Percentiles rank a stretch among this genome's conserved stretches.
phyloP scores from a whole-genome alignment of 2,329 filamentous ascomycete genomes.

The Xylaria sp. region DNA sequence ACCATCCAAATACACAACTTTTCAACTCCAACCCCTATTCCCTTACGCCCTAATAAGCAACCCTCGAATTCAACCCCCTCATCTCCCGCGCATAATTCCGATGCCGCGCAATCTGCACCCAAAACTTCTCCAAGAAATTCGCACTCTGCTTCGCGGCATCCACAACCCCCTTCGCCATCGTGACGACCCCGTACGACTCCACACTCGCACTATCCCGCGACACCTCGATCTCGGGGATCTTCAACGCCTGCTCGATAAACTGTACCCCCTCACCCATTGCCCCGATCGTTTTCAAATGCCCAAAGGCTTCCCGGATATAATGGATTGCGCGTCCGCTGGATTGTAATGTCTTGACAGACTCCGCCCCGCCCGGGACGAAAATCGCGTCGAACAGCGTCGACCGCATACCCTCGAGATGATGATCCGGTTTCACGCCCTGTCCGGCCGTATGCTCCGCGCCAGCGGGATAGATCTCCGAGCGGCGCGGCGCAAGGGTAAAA shows the following conservation, averaged over 20 bases:
- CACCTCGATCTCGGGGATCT: constrained; percentile 38
- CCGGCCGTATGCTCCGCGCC: constrained; percentile 48
- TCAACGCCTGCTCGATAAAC: constrained; percentile 49
- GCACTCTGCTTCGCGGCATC: constrained; percentile 61
- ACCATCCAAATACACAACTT: not conserved
- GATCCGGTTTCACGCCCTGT: constrained; percentile 60
- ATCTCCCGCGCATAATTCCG: constrained; percentile 69
- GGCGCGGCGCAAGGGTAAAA: constrained; percentile 65
- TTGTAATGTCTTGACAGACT: constrained; percentile 56
- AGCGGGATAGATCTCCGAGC: constrained; percentile 59
- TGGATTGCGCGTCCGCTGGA: constrained; percentile 68
- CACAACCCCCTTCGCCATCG: constrained; percentile 54
- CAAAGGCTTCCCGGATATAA: constrained; percentile 76
- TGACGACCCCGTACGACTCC: constrained; percentile 74
- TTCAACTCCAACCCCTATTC: not conserved
- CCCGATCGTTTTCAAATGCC: constrained; percentile 73
- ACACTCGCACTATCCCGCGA: constrained; percentile 46
- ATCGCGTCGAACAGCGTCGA: constrained; percentile 77
- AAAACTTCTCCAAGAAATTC: constrained; percentile 67
- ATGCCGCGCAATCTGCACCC: constrained; percentile 64
- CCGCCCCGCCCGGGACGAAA: constrained; percentile 67
- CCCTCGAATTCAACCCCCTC: constrained; percentile 59
- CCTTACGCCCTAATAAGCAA: constrained; percentile 55
- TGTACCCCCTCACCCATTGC: constrained; percentile 67
- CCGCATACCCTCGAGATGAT: constrained; percentile 74